These are phyloP conservation scores for Alternaria sp. DNA, from an alignment of 2,329 filamentous ascomycete species.

Conservation along the genomic window DNA sequence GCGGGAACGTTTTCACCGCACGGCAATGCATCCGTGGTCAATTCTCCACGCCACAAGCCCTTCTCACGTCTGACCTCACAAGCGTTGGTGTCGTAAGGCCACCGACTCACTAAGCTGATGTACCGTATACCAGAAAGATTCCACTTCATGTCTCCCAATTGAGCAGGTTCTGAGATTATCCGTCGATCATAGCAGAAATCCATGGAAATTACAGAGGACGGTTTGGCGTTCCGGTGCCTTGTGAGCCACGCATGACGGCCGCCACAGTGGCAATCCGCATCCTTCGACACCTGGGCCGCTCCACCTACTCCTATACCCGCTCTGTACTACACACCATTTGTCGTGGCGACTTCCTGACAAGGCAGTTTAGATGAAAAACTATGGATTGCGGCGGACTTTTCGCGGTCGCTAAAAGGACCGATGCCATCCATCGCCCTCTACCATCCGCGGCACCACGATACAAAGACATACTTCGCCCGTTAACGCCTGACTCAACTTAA, in stretches of 20 bases:
- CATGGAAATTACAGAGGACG: conserved; percentile 4
- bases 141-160: neutral
- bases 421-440: conserved; percentile 1
- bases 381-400: conserved; percentile 17
- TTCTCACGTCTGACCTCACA: neutral
- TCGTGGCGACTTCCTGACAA: conserved; percentile 14
- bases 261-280: conserved; percentile 8
- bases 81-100: neutral
- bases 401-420: conserved; percentile 16
- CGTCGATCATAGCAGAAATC: conserved; percentile 16
- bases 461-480: neutral
- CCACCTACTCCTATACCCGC: neutral
- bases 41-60: neutral
- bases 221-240: conserved; percentile 10
- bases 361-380: conserved; percentile 12
- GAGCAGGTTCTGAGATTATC: conserved; percentile 9
- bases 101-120: neutral
- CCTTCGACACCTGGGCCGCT: conserved; percentile 1
- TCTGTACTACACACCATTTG: conserved; percentile 4
- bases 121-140: neutral
- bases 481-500: conserved; percentile 5
- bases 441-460: conserved; percentile 3
- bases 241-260: conserved; percentile 4
- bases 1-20: neutral
- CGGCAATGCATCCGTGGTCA: neutral